A percentile compares a stretch with the other conserved stretches of the same genome.
Evolutionary conservation across 208 protist genomes (phyloP).

Genomic region (Wallacemonas sp.): DNA sequence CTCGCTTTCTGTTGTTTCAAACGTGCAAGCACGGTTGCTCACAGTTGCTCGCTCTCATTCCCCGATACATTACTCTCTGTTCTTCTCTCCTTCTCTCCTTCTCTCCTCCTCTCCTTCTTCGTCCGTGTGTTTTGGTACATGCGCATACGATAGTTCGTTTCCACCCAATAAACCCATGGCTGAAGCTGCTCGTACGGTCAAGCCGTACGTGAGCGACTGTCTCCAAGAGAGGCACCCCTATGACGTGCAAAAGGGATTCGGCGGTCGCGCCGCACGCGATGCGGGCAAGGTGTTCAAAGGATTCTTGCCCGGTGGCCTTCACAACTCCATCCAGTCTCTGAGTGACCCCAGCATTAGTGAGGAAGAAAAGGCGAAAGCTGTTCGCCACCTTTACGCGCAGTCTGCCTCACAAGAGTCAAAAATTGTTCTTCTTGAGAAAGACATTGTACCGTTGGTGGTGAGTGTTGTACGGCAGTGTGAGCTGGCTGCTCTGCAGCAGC

Average conservation of each 20-base stretch:
- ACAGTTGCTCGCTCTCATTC: too few relatives aligned
- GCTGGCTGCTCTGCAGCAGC: slow-evolving; percentile 44
- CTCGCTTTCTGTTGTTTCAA: too few relatives aligned
- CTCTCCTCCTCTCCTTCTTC: too few relatives aligned
- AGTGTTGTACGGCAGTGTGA: slow-evolving; percentile 29
- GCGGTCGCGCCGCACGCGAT: slow-evolving; percentile 46
- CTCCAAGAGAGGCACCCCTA: slow-evolving; percentile 86
- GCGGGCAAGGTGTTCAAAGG: slow-evolving; percentile 68
- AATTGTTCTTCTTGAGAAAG: slow-evolving; percentile 61
- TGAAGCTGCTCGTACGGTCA: slow-evolving; percentile 60
- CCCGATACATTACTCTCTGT: too few relatives aligned
- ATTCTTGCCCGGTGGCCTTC: slow-evolving; percentile 29
- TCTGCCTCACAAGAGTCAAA: slow-evolving; percentile 79
- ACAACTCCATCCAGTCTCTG: slow-evolving; percentile 52
- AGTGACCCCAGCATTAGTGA: slow-evolving; percentile 44
- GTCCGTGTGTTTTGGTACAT: too few relatives aligned
- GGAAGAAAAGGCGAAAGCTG: slow-evolving; percentile 51
- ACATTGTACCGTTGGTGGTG: slow-evolving; percentile 51
- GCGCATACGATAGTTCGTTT: too few relatives aligned
- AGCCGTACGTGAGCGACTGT: slow-evolving; percentile 87
- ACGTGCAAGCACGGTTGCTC: too few relatives aligned
- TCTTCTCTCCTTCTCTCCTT: too few relatives aligned
- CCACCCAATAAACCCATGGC: slow-evolving; percentile 32
- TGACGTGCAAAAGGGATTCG: slow-evolving; percentile 71
- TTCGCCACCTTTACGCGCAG: slow-evolving; percentile 67